These are phyloP conservation scores for Nitzschia palea DNA, from an alignment of 108 stramenopile species.

Conservation along the genomic window DNA sequence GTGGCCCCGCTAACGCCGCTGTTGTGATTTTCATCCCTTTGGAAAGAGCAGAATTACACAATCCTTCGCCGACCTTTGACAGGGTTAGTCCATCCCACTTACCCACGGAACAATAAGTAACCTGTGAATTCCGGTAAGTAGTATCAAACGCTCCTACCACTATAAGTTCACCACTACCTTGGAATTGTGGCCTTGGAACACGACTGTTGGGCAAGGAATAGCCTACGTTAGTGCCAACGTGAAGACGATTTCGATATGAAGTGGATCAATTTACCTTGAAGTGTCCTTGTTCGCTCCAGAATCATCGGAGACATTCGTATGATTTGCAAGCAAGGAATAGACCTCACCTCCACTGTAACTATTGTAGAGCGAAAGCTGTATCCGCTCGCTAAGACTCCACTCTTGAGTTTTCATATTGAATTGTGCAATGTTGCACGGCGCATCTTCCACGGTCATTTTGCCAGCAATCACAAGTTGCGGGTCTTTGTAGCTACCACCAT, in stretches of 20 bases:
- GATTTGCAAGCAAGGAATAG: slow-evolving; percentile 79
- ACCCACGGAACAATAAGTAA: slow-evolving; percentile 93
- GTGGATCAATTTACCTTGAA: too few relatives aligned
- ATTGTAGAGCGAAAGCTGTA: slow-evolving; percentile 84
- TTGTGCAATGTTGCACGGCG: slow-evolving; percentile 83
- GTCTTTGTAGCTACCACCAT: slow-evolving; percentile 6
- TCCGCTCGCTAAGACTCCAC: slow-evolving; percentile 77
- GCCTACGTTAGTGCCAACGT: too few relatives aligned
- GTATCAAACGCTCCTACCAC: slow-evolving; percentile 96
- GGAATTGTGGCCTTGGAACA: too few relatives aligned
- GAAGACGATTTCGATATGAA: too few relatives aligned
- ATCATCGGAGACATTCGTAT: slow-evolving; percentile 48
- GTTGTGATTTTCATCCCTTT: slow-evolving; percentile 90
- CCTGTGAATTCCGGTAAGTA: slow-evolving; percentile 88
- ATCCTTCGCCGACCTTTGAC: slow-evolving; percentile 89
- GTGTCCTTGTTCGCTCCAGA: too few relatives aligned
- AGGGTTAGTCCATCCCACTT: slow-evolving; percentile 82
- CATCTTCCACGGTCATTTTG: slow-evolving; percentile 80
- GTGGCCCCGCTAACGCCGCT: slow-evolving; percentile 78
- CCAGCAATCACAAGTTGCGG: slow-evolving; percentile 84
- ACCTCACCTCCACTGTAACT: slow-evolving; percentile 89
- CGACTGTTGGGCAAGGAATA: too few relatives aligned
- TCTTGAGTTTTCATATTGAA: slow-evolving; percentile 60
- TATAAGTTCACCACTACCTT: slow-evolving; percentile 70
- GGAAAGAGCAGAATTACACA: slow-evolving; percentile 89